Conservation (phyloP, 202 grass and related monocot genomes). For the Musa balbisiana region DNA sequence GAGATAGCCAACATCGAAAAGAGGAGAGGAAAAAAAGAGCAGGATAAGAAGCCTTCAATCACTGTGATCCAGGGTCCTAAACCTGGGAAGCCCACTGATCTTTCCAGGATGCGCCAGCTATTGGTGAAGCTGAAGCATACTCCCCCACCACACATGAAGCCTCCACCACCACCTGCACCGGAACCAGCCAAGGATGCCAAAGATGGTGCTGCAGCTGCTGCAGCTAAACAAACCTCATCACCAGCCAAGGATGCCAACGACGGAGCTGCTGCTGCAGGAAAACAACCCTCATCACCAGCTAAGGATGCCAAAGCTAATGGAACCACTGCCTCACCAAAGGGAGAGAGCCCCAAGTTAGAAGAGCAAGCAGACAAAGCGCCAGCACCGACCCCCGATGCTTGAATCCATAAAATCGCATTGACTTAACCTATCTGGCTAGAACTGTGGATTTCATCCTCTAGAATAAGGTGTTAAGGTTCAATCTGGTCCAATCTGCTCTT, state of each 20-base stretch:
- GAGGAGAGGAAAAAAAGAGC: conserved; percentile 7
- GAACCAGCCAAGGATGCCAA: conserved; percentile 1
- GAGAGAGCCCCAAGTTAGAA: background rate
- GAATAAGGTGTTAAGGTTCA: too few species aligned
- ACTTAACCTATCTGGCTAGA: too few species aligned
- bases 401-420: background rate
- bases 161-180: conserved; percentile 5
- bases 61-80: conserved; percentile 6
- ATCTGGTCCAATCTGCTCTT: too few species aligned
- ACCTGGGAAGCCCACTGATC: conserved; percentile 9
- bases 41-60: conserved; percentile 11
- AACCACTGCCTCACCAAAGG: background rate
- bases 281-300: background rate
- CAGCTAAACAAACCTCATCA: background rate
- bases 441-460: too few species aligned
- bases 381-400: background rate
- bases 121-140: conserved; percentile 8
- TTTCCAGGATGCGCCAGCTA: conserved; percentile 1
- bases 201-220: background rate
- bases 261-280: conserved; percentile 1
- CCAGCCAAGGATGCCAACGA: background rate
- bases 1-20: conserved; percentile 14
- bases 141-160: conserved; percentile 10
- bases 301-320: conserved; percentile 6
- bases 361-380: background rate